Evolutionary conservation across 257 asterid species (phyloP).

Genomic region (Solanum clarkiae): DNA sequence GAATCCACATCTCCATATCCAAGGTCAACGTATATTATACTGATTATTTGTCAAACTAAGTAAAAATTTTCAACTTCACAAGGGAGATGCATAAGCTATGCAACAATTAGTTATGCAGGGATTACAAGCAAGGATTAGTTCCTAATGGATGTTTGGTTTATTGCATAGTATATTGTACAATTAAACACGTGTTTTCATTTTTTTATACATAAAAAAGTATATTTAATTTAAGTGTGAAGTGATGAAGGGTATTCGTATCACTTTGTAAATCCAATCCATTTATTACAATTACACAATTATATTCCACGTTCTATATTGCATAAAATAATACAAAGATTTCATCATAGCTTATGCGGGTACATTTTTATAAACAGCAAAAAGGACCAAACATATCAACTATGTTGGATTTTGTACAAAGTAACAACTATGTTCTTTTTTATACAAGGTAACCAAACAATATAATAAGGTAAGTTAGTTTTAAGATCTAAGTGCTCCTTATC

Average conservation of each 20-base stretch:
- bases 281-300: not conserved
- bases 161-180: not conserved
- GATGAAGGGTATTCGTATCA: not conserved
- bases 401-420: not conserved
- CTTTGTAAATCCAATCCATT: not conserved
- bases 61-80: not conserved
- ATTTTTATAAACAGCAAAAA: not conserved
- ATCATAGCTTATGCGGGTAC: not conserved
- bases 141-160: not conserved
- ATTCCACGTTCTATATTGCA: not conserved
- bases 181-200: not conserved
- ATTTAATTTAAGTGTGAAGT: not conserved
- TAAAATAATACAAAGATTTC: not conserved
- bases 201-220: not conserved
- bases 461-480: not conserved
- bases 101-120: not conserved
- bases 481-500: not conserved
- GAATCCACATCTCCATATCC: not conserved
- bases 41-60: not conserved
- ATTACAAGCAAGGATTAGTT: not conserved
- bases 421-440: not conserved
- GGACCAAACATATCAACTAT: not conserved
- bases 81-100: not conserved
- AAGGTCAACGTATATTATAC: not conserved
- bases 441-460: not conserved